Percentiles rank a stretch among this genome's conserved stretches.
phyloP scores from a whole-genome alignment of 1,284 basidiomycete genomes.

The Xerocomus minutiporus region DNA sequence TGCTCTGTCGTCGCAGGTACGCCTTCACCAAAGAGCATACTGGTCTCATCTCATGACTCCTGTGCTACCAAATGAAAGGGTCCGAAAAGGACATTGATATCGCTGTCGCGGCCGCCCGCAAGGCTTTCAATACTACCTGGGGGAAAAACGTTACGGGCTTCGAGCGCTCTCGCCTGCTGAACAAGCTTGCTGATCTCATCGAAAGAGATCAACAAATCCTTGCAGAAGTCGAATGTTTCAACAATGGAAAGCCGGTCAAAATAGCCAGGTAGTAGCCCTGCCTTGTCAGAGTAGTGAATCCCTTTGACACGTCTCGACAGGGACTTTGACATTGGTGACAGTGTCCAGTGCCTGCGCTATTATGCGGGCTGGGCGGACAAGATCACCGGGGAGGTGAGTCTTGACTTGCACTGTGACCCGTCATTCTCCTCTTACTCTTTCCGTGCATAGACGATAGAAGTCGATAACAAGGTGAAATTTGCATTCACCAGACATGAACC shows the following conservation, averaged over 20 bases:
- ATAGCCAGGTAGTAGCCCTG: conserved; percentile 53
- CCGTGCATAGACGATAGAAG: conserved; percentile 64
- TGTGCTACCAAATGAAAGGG: conserved; percentile 36
- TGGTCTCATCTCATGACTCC: conserved; percentile 2
- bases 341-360: conserved; percentile 77
- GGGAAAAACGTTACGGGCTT: conserved; percentile 82
- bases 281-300: not conserved
- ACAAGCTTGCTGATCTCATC: conserved; percentile 89
- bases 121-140: conserved; percentile 86
- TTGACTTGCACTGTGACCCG: not conserved
- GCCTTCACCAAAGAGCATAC: conserved; percentile 2
- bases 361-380: conserved; percentile 72
- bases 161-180: conserved; percentile 74
- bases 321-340: conserved; percentile 83
- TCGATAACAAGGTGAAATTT: conserved; percentile 75
- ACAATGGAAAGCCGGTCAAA: conserved; percentile 82
- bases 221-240: conserved; percentile 74
- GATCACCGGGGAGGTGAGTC: conserved; percentile 59
- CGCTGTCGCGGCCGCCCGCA: conserved; percentile 80
- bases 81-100: conserved; percentile 75
- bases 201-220: conserved; percentile 78
- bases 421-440: conserved; percentile 1
- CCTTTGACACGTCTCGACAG: conserved; percentile 36
- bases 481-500: conserved; percentile 90
- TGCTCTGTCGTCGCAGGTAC: conserved; percentile 66